Evolutionary conservation across 2,329 filamentous ascomycete species (phyloP).

Genomic region (Dactylellina parvicollis): DNA sequence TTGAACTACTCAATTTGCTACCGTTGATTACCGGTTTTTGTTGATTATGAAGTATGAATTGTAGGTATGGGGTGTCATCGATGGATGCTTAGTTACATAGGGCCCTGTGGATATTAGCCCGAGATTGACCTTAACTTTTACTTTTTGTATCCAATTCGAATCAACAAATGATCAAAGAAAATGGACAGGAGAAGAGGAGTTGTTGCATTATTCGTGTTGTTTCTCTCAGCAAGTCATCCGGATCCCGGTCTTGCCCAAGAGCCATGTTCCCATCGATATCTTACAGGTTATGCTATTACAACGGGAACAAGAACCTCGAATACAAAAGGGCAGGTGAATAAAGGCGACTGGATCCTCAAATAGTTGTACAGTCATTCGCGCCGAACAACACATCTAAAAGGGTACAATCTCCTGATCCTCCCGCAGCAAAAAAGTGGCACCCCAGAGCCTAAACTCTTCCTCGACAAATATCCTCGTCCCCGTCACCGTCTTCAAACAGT

Average conservation of each 20-base stretch:
- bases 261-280: background rate
- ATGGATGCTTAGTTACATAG: no score
- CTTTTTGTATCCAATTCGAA: background rate
- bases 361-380: no score
- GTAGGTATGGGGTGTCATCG: background rate
- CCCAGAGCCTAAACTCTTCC: conserved; percentile 1
- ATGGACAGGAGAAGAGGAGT: no score
- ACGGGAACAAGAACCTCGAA: background rate
- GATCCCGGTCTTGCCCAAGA: no score
- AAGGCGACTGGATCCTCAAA: no score
- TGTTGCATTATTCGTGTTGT: no score
- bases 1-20: background rate
- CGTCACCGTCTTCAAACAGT: background rate
- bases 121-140: background rate
- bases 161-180: no score
- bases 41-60: background rate
- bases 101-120: background rate
- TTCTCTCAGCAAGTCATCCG: no score
- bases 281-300: background rate
- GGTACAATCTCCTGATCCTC: background rate
- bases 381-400: no score
- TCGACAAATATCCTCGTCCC: background rate
- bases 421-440: background rate
- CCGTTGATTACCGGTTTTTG: background rate
- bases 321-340: no score